Conservation (phyloP, 1,284 basidiomycete species). For the Vanrija sp. region DNA sequence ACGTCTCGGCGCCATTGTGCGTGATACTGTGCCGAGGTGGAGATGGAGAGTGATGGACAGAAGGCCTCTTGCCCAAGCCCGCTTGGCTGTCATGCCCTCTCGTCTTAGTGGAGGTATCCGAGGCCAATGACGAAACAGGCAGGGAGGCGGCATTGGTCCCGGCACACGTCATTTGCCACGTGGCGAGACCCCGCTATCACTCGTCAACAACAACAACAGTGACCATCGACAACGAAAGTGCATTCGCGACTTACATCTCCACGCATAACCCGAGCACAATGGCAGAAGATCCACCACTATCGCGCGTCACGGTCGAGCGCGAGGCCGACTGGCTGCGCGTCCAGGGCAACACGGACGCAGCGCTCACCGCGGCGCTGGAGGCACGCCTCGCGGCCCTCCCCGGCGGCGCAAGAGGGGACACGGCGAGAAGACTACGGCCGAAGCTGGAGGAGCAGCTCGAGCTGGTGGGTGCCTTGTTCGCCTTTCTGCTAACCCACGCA, state of each 20-base stretch:
- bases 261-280: too few relatives aligned
- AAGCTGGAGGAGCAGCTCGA: constrained; percentile 37
- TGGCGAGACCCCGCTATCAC: too few relatives aligned
- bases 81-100: too few relatives aligned
- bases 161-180: too few relatives aligned
- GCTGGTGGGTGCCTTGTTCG: constrained; percentile 18
- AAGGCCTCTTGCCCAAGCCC: neutral
- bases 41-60: too few relatives aligned
- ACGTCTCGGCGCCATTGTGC: neutral
- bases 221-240: too few relatives aligned
- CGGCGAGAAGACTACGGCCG: constrained; percentile 27
- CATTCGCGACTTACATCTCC: too few relatives aligned
- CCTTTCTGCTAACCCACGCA: neutral
- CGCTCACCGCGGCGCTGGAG: constrained; percentile 28
- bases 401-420: constrained; percentile 33
- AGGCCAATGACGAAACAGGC: neutral
- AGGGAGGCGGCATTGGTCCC: too few relatives aligned
- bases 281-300: neutral
- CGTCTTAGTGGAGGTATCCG: neutral
- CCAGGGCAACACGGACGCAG: constrained; percentile 29
- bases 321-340: constrained; percentile 44
- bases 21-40: too few relatives aligned
- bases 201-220: too few relatives aligned
- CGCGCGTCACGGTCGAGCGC: constrained; percentile 33
- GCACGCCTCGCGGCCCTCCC: constrained; percentile 34